phyloP scores from a whole-genome alignment of 1,284 basidiomycete genomes.

The Sporisorium reilianum region DNA sequence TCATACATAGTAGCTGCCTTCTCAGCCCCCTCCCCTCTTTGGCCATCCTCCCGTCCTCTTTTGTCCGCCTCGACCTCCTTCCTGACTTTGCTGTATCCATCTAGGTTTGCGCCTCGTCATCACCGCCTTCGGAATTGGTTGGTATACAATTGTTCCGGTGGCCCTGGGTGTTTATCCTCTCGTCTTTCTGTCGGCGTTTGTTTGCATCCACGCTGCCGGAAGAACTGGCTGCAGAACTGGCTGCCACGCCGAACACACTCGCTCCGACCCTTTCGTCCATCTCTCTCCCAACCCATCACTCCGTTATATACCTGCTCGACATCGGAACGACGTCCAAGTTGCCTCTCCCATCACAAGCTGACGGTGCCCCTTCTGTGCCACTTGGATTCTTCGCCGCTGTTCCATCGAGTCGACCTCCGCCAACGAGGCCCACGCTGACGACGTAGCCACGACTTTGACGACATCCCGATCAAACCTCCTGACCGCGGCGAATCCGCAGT shows the following conservation, averaged over 20 bases:
- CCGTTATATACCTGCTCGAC: background rate
- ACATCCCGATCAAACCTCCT: background rate
- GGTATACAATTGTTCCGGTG: background rate
- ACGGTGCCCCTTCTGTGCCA: background rate
- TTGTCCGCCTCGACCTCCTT: background rate
- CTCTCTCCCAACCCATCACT: background rate
- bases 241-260: too few relatives aligned
- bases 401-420: background rate
- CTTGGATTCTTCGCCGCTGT: background rate
- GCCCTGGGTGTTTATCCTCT: background rate
- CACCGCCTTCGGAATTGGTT: conserved; percentile 2
- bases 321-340: too few relatives aligned
- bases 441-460: background rate
- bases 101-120: background rate
- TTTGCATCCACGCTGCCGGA: conserved; percentile 2
- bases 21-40: conserved; percentile 2
- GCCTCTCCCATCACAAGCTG: background rate
- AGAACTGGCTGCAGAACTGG: background rate
- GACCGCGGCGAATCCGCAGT: background rate
- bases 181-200: conserved; percentile 13
- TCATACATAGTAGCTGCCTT: background rate
- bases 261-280: too few relatives aligned
- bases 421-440: background rate
- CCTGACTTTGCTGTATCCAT: background rate
- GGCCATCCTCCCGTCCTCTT: background rate